Evolutionary conservation across 805 yeast genomes (phyloP).

Genomic region (Starmerella cellae): DNA sequence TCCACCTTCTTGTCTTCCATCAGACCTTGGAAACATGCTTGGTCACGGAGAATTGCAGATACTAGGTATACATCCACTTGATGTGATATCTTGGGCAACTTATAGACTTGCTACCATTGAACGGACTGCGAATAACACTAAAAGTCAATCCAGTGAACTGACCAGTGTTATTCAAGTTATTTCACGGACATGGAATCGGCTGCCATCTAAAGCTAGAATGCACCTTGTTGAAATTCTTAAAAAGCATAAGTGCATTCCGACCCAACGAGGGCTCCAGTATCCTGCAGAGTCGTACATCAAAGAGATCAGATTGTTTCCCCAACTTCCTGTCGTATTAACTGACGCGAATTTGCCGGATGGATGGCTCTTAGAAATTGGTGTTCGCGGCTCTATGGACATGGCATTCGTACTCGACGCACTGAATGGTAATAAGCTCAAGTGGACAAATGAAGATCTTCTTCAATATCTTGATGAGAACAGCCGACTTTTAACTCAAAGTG

Average conservation of each 20-base stretch:
- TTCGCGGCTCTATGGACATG: conserved; percentile 31
- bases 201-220: conserved; percentile 6
- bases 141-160: background rate
- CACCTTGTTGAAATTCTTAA: conserved; percentile 13
- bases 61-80: conserved; percentile 8
- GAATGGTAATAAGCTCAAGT: conserved; percentile 21
- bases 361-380: conserved; percentile 25
- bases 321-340: conserved; percentile 26
- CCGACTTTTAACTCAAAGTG: conserved; percentile 22
- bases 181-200: conserved; percentile 22
- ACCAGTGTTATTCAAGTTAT: conserved; percentile 21
- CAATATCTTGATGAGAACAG: conserved; percentile 25
- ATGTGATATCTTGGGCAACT: conserved; percentile 5
- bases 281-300: conserved; percentile 28
- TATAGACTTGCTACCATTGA: background rate
- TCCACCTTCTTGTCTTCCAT: conserved; percentile 27
- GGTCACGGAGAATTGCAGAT: conserved; percentile 1
- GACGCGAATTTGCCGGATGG: conserved; percentile 15
- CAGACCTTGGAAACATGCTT: conserved; percentile 5
- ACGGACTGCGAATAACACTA: background rate
- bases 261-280: conserved; percentile 28
- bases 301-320: conserved; percentile 27
- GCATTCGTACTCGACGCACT: conserved; percentile 28
- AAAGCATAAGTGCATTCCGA: conserved; percentile 26
- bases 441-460: conserved; percentile 29